A percentile compares a stretch with the other conserved stretches of the same genome.
These are phyloP conservation scores for Boletus fagicola DNA, from an alignment of 768 basidiomycete species.

Conservation along the genomic window DNA sequence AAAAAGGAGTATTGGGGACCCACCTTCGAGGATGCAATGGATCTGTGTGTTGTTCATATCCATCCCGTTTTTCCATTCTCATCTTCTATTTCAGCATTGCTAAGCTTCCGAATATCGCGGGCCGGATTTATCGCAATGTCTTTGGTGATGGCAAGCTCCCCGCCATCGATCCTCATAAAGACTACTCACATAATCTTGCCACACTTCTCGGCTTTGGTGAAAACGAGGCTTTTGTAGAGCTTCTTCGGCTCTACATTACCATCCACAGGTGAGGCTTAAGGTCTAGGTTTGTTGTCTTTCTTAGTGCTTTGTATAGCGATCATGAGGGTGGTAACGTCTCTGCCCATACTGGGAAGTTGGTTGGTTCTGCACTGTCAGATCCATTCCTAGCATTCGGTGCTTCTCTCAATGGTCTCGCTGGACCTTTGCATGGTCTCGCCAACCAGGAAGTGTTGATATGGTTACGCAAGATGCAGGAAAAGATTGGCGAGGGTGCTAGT, in stretches of 20 bases:
- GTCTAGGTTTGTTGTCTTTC: neutral
- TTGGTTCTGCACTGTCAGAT: conserved; percentile 94
- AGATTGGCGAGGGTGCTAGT: conserved; percentile 80
- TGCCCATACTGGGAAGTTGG: conserved; percentile 89
- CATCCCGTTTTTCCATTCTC: neutral
- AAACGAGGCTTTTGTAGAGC: conserved; percentile 85
- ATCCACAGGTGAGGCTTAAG: conserved; percentile 70
- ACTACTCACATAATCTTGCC: conserved; percentile 87
- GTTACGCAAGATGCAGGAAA: conserved; percentile 89
- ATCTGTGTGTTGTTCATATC: conserved; percentile 50
- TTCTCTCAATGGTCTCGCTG: conserved; percentile 93
- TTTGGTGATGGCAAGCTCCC: conserved; percentile 87
- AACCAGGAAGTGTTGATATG: conserved; percentile 97
- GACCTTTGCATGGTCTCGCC: conserved; percentile 93
- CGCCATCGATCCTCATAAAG: conserved; percentile 78
- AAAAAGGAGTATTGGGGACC: conserved; percentile 99
- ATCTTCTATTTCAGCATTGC: conserved; percentile 63
- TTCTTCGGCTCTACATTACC: conserved; percentile 93
- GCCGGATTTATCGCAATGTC: conserved; percentile 86
- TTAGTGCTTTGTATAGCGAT: conserved; percentile 49
- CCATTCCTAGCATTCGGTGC: conserved; percentile 95
- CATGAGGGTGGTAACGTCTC: conserved; percentile 99
- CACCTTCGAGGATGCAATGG: conserved; percentile 87
- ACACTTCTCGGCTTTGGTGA: conserved; percentile 90
- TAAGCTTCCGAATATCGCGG: conserved; percentile 95